Evolutionary conservation across 2,329 filamentous ascomycete species (phyloP), one percentile per base, ranked within the genome.

Genomic region (Didymella arachidicola): DNA sequence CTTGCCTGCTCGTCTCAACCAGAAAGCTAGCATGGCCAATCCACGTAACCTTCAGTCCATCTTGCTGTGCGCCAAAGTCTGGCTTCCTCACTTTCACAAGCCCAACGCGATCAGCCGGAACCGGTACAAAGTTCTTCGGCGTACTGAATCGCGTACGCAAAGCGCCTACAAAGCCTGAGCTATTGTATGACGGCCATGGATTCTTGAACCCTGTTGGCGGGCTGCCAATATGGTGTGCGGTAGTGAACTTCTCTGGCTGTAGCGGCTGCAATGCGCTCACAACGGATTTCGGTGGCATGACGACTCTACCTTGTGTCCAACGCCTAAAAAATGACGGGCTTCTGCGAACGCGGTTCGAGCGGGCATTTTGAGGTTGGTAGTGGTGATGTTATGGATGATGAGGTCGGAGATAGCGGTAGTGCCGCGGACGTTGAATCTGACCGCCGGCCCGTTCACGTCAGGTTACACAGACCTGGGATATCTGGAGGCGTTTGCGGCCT

Each of bases 1-100:
- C 52, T 3, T 59, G 56, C 16, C 60, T 70, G 3, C 76, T 70
- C 6, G 78, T 79, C 60, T 83, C 81, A 18, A 84, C 63, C 12
- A 84, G 63, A 61, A 82, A 83, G 34, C 77, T 79, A 1, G 82
- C 81, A 69, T 84, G 82, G 0, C 82, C 82, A 25, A 84, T 77
- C 82, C 82, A 84, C 12, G 81, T 83, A 4, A 80, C 80, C 62
- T 80, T 80, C 59, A 77, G 25, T n/a, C 67, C 70, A 41, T 67
- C 52, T 25, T 70, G 65, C 7, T 64, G 59, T 5, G 11, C 27
- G 11, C 70, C 77, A 73, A 80, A 82, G 58, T 78, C 74, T 5
- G 80, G 80, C 45, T 68, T 76, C 29, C 72, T 68, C 2, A 83
- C 72, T 22, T 74, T 65, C 3, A 82, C 80, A 4, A 84, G 74